Evolutionary conservation across 208 protist species (phyloP).

Genomic region (Leishmania tarentolae): DNA sequence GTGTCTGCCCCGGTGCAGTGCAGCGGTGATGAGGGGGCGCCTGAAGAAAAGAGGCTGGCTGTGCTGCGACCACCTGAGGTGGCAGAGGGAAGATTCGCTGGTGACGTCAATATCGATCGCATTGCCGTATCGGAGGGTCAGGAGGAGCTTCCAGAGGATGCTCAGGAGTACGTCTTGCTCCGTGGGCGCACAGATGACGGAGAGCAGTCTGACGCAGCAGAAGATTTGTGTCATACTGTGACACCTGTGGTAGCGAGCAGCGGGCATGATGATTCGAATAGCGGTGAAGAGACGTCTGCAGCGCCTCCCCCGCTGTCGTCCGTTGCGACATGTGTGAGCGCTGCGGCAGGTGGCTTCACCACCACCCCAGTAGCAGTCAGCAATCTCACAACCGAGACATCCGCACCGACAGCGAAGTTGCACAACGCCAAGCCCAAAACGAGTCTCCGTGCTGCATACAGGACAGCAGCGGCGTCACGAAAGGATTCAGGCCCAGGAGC

Average conservation of each 20-base stretch:
- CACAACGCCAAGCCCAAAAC: background rate
- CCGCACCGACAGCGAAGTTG: background rate
- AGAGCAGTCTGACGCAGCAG: background rate
- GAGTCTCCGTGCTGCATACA: background rate
- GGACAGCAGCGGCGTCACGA: background rate
- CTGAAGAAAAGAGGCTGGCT: background rate
- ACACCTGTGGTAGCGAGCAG: background rate
- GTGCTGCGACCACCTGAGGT: background rate
- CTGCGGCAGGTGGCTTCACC: background rate
- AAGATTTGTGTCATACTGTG: background rate
- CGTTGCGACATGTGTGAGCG: background rate
- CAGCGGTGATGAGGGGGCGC: background rate
- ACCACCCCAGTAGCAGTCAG: background rate
- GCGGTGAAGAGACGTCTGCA: background rate
- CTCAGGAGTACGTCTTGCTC: background rate
- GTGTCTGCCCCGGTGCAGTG: background rate
- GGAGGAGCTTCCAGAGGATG: background rate
- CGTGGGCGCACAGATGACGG: background rate
- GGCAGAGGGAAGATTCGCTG: background rate
- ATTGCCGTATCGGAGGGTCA: background rate
- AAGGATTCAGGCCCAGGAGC: constrained; percentile 1
- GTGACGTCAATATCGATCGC: background rate
- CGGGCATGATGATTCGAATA: background rate
- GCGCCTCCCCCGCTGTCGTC: background rate
- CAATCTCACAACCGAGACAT: background rate